Evolutionary conservation across 1,284 basidiomycete species (phyloP), one percentile per base, ranked within the genome.

Genomic region (Stereum hirsutum): DNA sequence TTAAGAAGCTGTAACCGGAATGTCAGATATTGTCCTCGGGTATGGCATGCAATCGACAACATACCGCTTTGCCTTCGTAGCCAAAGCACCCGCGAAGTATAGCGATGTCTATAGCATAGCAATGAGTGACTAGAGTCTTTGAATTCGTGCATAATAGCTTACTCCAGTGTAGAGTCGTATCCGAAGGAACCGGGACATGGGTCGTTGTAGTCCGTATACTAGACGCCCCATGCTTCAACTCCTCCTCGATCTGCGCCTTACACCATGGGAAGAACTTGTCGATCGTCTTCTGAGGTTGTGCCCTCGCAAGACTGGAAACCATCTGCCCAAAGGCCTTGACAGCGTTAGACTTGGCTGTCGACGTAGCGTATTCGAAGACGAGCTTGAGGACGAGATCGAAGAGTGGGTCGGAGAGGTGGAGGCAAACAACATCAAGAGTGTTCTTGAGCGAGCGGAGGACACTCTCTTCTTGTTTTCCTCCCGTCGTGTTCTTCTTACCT

Each of bases 101-200:
- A 5, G 81, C 69, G 58, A 90, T 72, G 59, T 89, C 87, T 89
- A 28, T n/a, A n/a, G 40, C 21, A 7, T 14, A 32, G 10, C 10
- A 28, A 33, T 52, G 32, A 37, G 26, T 39, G 25, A 24, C 25
- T 30, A 14, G 12, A 20, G 35, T n/a, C 23, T 52, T 41, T 46
- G 33, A 39, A 35, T 32, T 30, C 25, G 10, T 39, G 49, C 20
- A 24, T 39, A 38, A 46, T 34, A 40, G 65, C 87, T 59, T 55
- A 89, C 87, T 93, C 91, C 94, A 98, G 60, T 97, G 93, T 42
- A 99, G 68, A 1, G 90, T 86, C 2, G 91, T 93, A 56, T 99
- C 95, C 5, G 89, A 89, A 4, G 90, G 80, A 2, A 89, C 72
- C 0, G 90, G 86, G 15, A 79, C 74, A 49, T 85, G 78, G 5